Evolutionary conservation across 495 filamentous ascomycete species (phyloP), one percentile per base, ranked within the genome.

Genomic region (Lichina pygmaea): DNA sequence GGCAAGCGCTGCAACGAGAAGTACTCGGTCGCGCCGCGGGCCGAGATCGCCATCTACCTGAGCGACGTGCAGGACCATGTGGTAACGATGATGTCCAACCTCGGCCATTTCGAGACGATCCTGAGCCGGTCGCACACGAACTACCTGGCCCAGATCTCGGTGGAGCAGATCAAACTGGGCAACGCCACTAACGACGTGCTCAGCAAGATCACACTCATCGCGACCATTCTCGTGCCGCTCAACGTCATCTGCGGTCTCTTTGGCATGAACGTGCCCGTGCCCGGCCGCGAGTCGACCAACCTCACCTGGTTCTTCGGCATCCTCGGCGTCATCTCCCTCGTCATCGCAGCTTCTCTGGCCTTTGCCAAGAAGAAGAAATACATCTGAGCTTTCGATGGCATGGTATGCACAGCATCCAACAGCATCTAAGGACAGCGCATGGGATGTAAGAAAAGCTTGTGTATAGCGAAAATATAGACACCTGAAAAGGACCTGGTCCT

Each of bases 61-160:
- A 81, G 82, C 49, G 89, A 97, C 64, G 92, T 95, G 49, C 89
- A 97, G 57, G 89, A 97, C 62, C 89, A 97, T 67, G 86, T 97
- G 34, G 82, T 97, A 33, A 95, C 89, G 49, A 94, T 95, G 89
- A 91, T 92, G 72, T 81, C 75, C 51, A 97, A 93, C 58, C 62
- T 97, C 45, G 75, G 72, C 8, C 89, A 97, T 56, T 94, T 89
- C 52, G 91, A 97, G 57, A 94, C 94, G 65, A 94, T 97, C 70
- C 72, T 97, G 45, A 83, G 78, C 7, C 79, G 91, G 16, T 77
- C 77, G n/a, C 91, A 95, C 62, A 78, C 78, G 62, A 97, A 97
- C 56, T 94, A 95, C 50, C 68, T 95, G 13, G 89, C 89, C 11
- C 89, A 94, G 61, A 71, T 97, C 48, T 85, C 78, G 43, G 85